Evolutionary conservation across 1,139 yeast genomes (phyloP).

Genomic region (Diutina scorzettiae): DNA sequence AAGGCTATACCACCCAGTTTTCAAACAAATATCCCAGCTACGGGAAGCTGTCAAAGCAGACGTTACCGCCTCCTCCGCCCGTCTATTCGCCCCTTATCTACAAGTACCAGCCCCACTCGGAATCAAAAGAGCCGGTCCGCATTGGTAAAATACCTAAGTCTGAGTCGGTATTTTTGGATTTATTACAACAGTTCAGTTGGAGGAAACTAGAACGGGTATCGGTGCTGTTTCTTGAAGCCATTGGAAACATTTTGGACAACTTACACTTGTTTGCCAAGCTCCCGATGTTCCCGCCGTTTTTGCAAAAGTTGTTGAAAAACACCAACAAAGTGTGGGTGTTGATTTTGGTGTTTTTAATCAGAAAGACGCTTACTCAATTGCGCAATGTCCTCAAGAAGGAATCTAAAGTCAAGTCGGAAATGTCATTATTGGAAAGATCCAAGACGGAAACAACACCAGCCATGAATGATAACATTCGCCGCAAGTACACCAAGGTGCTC

Average conservation of each 20-base stretch:
- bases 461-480: constrained; percentile 18
- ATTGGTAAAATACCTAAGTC: not conserved
- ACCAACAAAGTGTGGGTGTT: constrained; percentile 37
- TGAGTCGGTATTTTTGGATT: not conserved
- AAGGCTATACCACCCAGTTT: constrained; percentile 1
- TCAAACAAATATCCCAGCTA: not conserved
- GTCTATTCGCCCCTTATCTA: constrained; percentile 11
- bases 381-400: constrained; percentile 30
- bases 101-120: constrained; percentile 10
- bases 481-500: constrained; percentile 28
- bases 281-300: constrained; percentile 28
- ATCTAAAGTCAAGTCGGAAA: constrained; percentile 25
- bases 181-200: constrained; percentile 11
- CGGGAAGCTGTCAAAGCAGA: not conserved
- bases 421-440: constrained; percentile 18
- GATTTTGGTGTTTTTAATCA: constrained; percentile 28
- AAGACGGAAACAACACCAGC: constrained; percentile 16
- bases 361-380: constrained; percentile 33
- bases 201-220: constrained; percentile 21
- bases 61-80: constrained; percentile 11
- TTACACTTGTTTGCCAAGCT: constrained; percentile 32
- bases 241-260: constrained; percentile 32
- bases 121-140: constrained; percentile 6
- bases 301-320: constrained; percentile 24
- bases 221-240: constrained; percentile 22